A percentile compares a stretch with the other conserved stretches of the same genome.
These are phyloP conservation scores for Pythium grandisporangium DNA, from an alignment of 352 stramenopile species.

Conservation along the genomic window DNA sequence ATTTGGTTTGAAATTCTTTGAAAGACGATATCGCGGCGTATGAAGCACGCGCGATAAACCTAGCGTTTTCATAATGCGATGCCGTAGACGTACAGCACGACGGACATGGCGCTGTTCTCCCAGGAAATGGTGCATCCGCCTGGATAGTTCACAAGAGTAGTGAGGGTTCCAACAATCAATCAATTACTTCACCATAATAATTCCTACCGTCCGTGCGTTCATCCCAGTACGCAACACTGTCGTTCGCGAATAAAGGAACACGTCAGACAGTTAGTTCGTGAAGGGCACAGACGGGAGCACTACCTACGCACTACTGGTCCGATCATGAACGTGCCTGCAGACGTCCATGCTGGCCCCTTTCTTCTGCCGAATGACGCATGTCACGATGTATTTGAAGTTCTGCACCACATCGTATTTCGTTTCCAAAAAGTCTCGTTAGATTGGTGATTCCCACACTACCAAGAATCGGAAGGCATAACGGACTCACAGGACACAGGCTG, in stretches of 20 bases:
- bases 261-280: too few relatives aligned
- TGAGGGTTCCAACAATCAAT: background rate
- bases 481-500: constrained; percentile 39
- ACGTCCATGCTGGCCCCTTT: constrained; percentile 58
- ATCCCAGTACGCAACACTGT: constrained; percentile 59
- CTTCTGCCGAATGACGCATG: constrained; percentile 53
- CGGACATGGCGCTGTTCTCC: constrained; percentile 67
- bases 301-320: too few relatives aligned
- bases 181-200: background rate
- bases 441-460: background rate
- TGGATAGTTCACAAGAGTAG: constrained; percentile 6
- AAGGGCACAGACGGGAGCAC: too few relatives aligned
- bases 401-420: too few relatives aligned
- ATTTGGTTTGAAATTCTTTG: background rate
- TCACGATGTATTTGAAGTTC: constrained; percentile 85
- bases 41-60: too few relatives aligned
- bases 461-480: background rate
- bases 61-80: constrained; percentile 36
- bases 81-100: constrained; percentile 60
- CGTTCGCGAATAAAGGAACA: too few relatives aligned
- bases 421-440: background rate
- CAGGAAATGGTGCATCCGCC: constrained; percentile 62
- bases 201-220: constrained; percentile 62
- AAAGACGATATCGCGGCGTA: too few relatives aligned
- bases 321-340: constrained; percentile 27